phyloP scores from a whole-genome alignment of 108 stramenopile species.

The Stephanodiscus minutulus region DNA sequence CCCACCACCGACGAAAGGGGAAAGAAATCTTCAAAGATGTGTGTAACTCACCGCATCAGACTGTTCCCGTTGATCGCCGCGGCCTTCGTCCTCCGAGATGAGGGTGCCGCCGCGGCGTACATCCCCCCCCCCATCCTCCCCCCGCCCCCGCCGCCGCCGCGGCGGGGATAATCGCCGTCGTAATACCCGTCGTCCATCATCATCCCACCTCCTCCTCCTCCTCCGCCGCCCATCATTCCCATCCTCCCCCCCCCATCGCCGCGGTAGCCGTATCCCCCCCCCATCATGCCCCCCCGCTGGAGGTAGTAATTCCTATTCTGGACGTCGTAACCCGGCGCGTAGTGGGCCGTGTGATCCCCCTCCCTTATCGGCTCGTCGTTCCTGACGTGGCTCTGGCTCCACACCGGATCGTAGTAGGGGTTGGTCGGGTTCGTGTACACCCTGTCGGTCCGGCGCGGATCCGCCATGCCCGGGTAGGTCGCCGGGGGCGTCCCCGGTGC shows the following conservation, averaged over 20 bases:
- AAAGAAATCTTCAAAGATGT: too few species aligned
- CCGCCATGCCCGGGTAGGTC: constrained; percentile 32
- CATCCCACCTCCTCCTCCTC: neutral
- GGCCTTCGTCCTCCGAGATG: constrained; percentile 7
- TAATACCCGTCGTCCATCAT: constrained; percentile 6
- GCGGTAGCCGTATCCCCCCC: neutral
- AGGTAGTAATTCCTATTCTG: neutral
- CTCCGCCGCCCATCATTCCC: neutral
- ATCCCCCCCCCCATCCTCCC: constrained; percentile 8
- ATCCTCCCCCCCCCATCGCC: constrained; percentile 1
- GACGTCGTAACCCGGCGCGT: constrained; percentile 16
- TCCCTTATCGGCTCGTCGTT: constrained; percentile 20
- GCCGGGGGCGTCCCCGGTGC: neutral
- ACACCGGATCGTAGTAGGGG: constrained; percentile 46
- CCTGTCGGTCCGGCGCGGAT: constrained; percentile 12
- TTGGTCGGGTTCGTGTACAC: constrained; percentile 38
- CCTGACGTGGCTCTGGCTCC: constrained; percentile 40
- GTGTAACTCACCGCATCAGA: constrained; percentile 23
- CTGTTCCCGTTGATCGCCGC: constrained; percentile 15
- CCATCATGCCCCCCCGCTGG: neutral
- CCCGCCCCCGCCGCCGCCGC: constrained; percentile 4
- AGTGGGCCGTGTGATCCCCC: constrained; percentile 17
- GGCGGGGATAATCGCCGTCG: neutral
- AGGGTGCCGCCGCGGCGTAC: constrained; percentile 8
- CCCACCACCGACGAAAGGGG: neutral